Conservation (phyloP, 345 rosid genomes). For the Ceriops zippeliana region DNA sequence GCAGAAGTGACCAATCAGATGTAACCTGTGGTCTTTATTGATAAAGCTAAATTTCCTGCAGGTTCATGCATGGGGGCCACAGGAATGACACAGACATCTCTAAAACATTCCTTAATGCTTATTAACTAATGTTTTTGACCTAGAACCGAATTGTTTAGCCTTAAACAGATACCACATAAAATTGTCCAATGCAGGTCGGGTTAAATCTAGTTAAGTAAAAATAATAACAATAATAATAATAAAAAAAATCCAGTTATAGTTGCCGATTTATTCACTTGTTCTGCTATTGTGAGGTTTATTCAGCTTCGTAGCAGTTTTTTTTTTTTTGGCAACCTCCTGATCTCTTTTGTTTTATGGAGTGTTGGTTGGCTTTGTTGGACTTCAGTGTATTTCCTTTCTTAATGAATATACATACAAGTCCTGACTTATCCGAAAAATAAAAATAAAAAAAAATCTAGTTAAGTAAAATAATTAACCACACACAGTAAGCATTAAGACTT, state of each 20-base stretch:
- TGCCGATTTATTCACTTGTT: too few relatives aligned
- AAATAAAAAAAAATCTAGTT: neutral
- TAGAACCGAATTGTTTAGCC: constrained; percentile 4
- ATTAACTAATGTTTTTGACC: neutral
- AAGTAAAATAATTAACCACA: too few relatives aligned
- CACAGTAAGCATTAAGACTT: too few relatives aligned
- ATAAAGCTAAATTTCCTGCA: neutral
- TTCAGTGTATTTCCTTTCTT: too few relatives aligned
- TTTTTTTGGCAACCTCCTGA: too few relatives aligned
- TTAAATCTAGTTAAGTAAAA: neutral
- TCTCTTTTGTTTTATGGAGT: too few relatives aligned
- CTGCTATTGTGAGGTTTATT: too few relatives aligned
- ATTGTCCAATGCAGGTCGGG: constrained; percentile 2
- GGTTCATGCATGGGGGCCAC: neutral
- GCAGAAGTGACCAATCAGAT: neutral
- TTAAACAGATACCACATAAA: constrained; percentile 7
- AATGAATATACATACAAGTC: too few relatives aligned
- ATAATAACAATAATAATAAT: neutral
- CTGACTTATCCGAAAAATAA: too few relatives aligned
- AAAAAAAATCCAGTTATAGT: neutral
- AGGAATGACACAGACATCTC: constrained; percentile 11
- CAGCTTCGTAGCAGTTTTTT: too few relatives aligned
- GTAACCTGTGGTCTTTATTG: too few relatives aligned
- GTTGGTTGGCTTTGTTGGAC: too few relatives aligned
- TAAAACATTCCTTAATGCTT: constrained; percentile 1